These are phyloP conservation scores for Hippophae tibetana DNA, from an alignment of 306 rosid genomes.

Conservation along the genomic window DNA sequence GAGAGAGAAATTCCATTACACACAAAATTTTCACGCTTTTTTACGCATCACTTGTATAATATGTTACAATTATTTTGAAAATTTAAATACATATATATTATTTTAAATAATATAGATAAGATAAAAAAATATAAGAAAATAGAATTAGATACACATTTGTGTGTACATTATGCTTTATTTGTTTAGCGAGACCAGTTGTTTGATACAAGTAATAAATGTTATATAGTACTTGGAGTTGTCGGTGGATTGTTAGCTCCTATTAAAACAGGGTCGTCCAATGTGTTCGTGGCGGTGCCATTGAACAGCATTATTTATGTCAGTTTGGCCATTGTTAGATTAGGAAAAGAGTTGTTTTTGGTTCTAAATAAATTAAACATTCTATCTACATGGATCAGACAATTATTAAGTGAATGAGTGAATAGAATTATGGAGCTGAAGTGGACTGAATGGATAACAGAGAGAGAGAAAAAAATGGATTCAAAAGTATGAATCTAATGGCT, in stretches of 20 bases:
- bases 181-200: not conserved
- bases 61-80: too few species aligned
- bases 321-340: slow-evolving; percentile 15
- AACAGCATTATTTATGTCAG: slow-evolving; percentile 29
- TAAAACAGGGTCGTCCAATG: slow-evolving; percentile 31
- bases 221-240: slow-evolving; percentile 36
- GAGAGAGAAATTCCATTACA: not conserved
- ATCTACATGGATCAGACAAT: too few species aligned
- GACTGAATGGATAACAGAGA: too few species aligned
- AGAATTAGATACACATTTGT: too few species aligned
- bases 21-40: not conserved
- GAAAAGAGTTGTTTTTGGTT: slow-evolving; percentile 14
- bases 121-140: too few species aligned
- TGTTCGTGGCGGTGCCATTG: slow-evolving; percentile 30
- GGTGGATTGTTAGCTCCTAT: slow-evolving; percentile 36
- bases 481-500: too few species aligned
- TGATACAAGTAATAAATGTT: slow-evolving; percentile 8
- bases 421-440: too few species aligned
- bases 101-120: too few species aligned
- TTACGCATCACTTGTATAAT: not conserved
- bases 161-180: not conserved
- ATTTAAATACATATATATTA: too few species aligned
- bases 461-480: too few species aligned
- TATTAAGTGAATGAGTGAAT: too few species aligned
- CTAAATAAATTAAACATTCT: too few species aligned